Percentiles rank a stretch among this genome's conserved stretches.
phyloP scores from a whole-genome alignment of 1,284 basidiomycete species.

The Ustilago nuda region DNA sequence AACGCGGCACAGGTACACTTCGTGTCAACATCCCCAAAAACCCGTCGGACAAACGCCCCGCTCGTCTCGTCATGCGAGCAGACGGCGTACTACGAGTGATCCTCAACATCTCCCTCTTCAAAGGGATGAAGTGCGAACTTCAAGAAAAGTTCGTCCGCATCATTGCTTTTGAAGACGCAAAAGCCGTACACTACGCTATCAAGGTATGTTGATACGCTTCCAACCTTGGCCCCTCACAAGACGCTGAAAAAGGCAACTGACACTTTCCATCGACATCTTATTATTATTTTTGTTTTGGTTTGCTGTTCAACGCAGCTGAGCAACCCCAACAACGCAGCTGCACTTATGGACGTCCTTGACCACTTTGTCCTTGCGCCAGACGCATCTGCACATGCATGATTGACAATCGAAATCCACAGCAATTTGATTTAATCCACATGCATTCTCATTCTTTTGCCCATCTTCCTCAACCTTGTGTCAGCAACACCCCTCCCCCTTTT shows the following conservation, averaged over 20 bases:
- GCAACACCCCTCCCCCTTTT: no score
- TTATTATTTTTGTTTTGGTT: neutral
- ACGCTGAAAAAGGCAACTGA: neutral
- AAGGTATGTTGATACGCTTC: conserved; percentile 44
- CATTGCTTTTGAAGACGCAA: conserved; percentile 63
- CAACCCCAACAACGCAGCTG: conserved; percentile 51
- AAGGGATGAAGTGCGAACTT: conserved; percentile 82
- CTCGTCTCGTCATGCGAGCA: conserved; percentile 91
- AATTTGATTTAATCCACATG: neutral
- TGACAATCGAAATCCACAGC: conserved; percentile 2
- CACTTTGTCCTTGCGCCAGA: conserved; percentile 34
- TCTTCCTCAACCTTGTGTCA: no score
- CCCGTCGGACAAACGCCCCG: conserved; percentile 75
- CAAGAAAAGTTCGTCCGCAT: conserved; percentile 72
- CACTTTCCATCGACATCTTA: neutral
- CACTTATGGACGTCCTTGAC: conserved; percentile 51
- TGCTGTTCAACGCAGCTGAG: conserved; percentile 24
- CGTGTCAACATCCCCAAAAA: conserved; percentile 78
- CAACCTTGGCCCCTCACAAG: no score
- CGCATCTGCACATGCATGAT: conserved; percentile 18
- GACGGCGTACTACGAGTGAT: conserved; percentile 88
- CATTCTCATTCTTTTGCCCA: neutral
- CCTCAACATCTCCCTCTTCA: conserved; percentile 86
- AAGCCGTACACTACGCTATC: conserved; percentile 63
- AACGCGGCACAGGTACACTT: conserved; percentile 84